Percentiles rank a stretch among this genome's conserved stretches.
Evolutionary conservation across 805 yeast species (phyloP).

Genomic region (Wickerhamiella lipophila): DNA sequence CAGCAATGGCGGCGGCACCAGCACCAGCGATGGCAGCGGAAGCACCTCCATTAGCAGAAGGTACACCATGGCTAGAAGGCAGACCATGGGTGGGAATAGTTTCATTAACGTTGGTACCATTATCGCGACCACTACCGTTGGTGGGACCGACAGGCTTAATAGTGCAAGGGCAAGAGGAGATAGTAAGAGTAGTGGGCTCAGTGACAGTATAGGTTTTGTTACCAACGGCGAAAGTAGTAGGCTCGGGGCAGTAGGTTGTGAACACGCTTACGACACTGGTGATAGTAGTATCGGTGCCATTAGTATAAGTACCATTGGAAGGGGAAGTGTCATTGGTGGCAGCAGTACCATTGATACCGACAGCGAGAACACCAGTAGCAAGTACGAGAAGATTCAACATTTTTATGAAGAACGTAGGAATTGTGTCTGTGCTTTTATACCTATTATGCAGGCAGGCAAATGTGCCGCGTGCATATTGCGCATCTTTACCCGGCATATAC

Average conservation of each 20-base stretch:
- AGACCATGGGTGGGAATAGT: slow-evolving; percentile 9
- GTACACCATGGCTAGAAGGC: slow-evolving; percentile 26
- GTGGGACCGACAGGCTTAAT: slow-evolving; percentile 27
- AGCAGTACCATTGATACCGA: not conserved
- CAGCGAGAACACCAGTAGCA: slow-evolving; percentile 1
- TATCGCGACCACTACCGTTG: not conserved
- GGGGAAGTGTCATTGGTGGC: not conserved
- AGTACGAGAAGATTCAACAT: not conserved
- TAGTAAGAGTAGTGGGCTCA: slow-evolving; percentile 66
- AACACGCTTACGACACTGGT: slow-evolving; percentile 8
- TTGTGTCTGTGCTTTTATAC: not conserved
- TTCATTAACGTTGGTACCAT: slow-evolving; percentile 7
- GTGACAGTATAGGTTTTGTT: slow-evolving; percentile 62
- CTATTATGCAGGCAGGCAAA: not conserved
- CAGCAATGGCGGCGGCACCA: slow-evolving; percentile 4
- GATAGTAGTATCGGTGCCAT: slow-evolving; percentile 6
- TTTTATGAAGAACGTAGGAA: not conserved
- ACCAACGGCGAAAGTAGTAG: slow-evolving; percentile 56
- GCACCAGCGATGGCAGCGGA: slow-evolving; percentile 17
- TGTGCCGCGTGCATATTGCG: not conserved
- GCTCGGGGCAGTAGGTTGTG: slow-evolving; percentile 42
- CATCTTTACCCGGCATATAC: not conserved
- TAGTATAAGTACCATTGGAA: not conserved
- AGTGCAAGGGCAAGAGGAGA: slow-evolving; percentile 83
- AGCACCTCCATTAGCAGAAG: slow-evolving; percentile 27